Percentiles rank a stretch among this genome's conserved stretches.
These are phyloP conservation scores for Ogataea paradorogensis DNA, from an alignment of 805 yeast genomes.

Conservation along the genomic window DNA sequence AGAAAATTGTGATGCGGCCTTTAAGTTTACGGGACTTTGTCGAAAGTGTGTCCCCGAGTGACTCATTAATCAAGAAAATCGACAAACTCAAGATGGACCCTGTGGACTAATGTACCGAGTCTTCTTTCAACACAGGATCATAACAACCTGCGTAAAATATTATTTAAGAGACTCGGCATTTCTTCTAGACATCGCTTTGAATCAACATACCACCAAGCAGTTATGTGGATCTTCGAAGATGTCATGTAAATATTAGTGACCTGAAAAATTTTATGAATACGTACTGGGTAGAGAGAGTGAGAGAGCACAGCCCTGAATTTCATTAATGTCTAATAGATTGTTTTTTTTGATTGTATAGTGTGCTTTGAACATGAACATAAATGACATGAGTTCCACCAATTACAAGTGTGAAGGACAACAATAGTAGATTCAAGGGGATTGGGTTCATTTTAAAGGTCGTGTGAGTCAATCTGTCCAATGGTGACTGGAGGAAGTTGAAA, in stretches of 20 bases:
- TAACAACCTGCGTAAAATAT: slow-evolving; percentile 2
- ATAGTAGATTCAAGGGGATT: slow-evolving; percentile 43
- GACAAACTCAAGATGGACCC: slow-evolving; percentile 19
- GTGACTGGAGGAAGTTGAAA: slow-evolving; percentile 46
- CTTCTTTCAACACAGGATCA: slow-evolving; percentile 7
- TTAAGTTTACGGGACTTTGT: slow-evolving; percentile 63
- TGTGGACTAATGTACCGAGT: slow-evolving; percentile 24
- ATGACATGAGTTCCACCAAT: slow-evolving; percentile 42
- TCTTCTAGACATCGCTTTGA: slow-evolving; percentile 49
- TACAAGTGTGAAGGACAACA: slow-evolving; percentile 39
- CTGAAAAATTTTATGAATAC: slow-evolving; percentile 1
- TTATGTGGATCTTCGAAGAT: slow-evolving; percentile 49
- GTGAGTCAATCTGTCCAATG: slow-evolving; percentile 49
- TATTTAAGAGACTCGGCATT: slow-evolving; percentile 9
- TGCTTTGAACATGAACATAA: slow-evolving; percentile 37
- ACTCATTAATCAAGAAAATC: slow-evolving; percentile 22
- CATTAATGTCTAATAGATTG: slow-evolving; percentile 2
- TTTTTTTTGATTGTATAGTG: slow-evolving; percentile 20
- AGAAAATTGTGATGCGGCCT: slow-evolving; percentile 53
- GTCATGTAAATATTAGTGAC: slow-evolving; percentile 26
- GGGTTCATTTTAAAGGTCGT: slow-evolving; percentile 54
- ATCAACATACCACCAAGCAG: slow-evolving; percentile 41
- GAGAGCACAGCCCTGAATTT: slow-evolving; percentile 5
- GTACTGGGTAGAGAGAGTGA: neutral
- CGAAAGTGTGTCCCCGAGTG: slow-evolving; percentile 34